phyloP scores from a whole-genome alignment of 768 basidiomycete genomes.

The Trametes cingulata region DNA sequence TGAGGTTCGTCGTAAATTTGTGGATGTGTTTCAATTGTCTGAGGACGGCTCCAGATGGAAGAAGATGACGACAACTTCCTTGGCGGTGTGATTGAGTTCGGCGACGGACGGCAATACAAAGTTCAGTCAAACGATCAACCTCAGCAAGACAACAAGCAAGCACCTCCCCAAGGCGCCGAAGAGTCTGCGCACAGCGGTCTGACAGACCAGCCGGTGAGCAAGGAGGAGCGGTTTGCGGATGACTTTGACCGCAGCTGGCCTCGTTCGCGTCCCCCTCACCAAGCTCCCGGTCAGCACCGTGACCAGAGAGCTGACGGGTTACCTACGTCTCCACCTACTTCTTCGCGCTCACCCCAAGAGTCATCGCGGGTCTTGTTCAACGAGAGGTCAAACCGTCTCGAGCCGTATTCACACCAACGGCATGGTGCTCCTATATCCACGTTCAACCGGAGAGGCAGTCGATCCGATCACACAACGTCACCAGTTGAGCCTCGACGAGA shows the following conservation, averaged over 20 bases:
- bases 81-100: conserved; percentile 91
- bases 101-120: conserved; percentile 90
- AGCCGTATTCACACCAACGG: conserved; percentile 68
- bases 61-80: conserved; percentile 91
- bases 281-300: conserved; percentile 36
- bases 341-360: conserved; percentile 53
- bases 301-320: conserved; percentile 41
- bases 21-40: background rate
- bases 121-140: conserved; percentile 54
- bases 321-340: conserved; percentile 37
- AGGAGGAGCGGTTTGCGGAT: conserved; percentile 88
- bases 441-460: conserved; percentile 42
- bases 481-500: conserved; percentile 51
- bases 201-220: conserved; percentile 56
- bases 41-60: conserved; percentile 51
- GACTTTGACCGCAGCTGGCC: conserved; percentile 98
- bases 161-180: background rate
- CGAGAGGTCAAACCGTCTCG: conserved; percentile 86
- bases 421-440: conserved; percentile 37
- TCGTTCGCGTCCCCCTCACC: conserved; percentile 53
- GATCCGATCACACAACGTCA: conserved; percentile 42
- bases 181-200: conserved; percentile 3
- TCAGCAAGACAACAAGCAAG: conserved; percentile 19
- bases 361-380: conserved; percentile 87
- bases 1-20: conserved; percentile 60